Evolutionary conservation across 805 yeast species (phyloP), one percentile per base, ranked within the genome.

Genomic region (Lipomyces spencermartinsiae): DNA sequence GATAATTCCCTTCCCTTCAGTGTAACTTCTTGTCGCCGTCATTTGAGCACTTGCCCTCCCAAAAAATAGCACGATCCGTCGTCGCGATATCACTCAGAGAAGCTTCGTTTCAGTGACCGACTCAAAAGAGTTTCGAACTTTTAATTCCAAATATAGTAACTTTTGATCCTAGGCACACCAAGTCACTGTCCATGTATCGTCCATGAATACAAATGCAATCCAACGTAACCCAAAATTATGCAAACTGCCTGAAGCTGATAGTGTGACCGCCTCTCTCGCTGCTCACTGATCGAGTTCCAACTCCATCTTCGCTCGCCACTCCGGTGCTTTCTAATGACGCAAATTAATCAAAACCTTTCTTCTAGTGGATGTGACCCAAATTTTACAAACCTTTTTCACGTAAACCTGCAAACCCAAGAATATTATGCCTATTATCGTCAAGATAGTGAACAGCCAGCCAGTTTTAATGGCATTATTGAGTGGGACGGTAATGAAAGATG

Each of bases 401-500:
- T 69, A 62, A 10, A 72, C 46, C 31, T 69, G 73, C 39, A 64
- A 25, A 10, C 53, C 60, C 19, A 73, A 53, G 39, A 71, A 66
- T 10, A 57, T n/a, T 25, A 62, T 19, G 14, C 62, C 69, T 6
- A 77, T 58, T 9, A 92, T 89, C 1, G 90, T 87, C 63, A 89
- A 78, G 74, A 92, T 89, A 3, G 90, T 82, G 72, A 85, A 88
- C 65, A 91, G 80, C 72, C 90, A 86, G 0, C 97, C 97, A 1
- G 85, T 80, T 0, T 92, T 92, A 75, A 92, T 81, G 0, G 91
- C 92, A 2, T 76, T 74, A 19, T 89, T 79, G 74, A 90, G 80
- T 0, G 97, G 96, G 55, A 89, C 92, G 0, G 90, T 86, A 8
- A 88, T 82, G 76, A 92, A 92, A 1, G 93, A 87, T 10, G 92